Base-by-base conservation (phyloP, 2,329 filamentous ascomycete species). In the Amauroascus niger region DNA sequence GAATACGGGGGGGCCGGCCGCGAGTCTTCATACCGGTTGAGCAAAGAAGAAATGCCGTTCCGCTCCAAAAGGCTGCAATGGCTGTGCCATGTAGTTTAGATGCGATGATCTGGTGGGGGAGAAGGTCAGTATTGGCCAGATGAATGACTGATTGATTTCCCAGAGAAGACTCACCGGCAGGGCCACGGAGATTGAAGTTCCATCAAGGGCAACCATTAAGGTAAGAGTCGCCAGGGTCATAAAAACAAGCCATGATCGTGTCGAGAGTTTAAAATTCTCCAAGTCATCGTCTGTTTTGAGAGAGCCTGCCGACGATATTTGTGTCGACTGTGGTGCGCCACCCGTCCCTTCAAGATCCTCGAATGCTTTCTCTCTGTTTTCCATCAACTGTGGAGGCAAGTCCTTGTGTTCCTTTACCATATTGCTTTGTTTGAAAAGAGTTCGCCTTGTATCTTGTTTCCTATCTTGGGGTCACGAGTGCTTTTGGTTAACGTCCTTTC, bases 51-150 rank as follows among this genome's bases (percentile, higher is more conserved):
- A 84, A 87, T 16, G 79, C 79, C 3, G 83, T 86, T 1, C 83
- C 83, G n/a, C 79, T 77, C 84, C 83, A 87, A 65, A 87, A 86
- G 0, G 82, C 80, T 66, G 86, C 74, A 30, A 81, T 76, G 1
- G 77, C 78, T 0, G 72, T 74, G 41, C 79, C 78, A 26, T 71
- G 59, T 6, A 82, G 70, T 18, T 74, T 74, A 6, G 65, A 58
- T n/a, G 77, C 74, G 55, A 81, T 78, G 39, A 73, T 74, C 64
- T 71, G 49, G 13, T 22, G 32, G 18, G n/a, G 18, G n/a, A 20
- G 45, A 41, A n/a, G 1, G 22, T 52, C 22, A 52, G 43, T 20
- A 49, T 44, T 41, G 32, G 20, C 22, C 35, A 52, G 32, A 13
- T 22, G 32, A 6, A 26, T 24, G 28, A 1, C 2, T 6, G 28